Base-by-base conservation (phyloP, 495 filamentous ascomycete genomes). In the Patellaria atrata region DNA sequence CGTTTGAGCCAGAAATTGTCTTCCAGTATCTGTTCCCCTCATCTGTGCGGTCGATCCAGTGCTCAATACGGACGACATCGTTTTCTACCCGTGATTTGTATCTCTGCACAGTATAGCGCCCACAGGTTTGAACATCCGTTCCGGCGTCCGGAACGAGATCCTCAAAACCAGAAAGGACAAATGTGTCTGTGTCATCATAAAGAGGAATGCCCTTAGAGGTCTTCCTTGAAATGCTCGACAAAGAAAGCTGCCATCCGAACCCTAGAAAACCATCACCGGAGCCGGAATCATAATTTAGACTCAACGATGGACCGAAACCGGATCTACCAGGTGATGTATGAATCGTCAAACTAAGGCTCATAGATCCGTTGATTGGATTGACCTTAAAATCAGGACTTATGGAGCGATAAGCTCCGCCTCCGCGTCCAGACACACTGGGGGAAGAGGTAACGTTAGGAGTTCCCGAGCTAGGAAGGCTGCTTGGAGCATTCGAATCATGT, bases 191-290 rank as follows among this genome's bases (percentile, higher is more conserved):
- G 5, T 21, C 11, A 22, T 27, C 32, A 28, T 62, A 62, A 9
- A 8, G 27, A 2, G 58, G 59, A 3, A 57, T 6, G 0, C 44
- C 44, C 4, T 44, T 43, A n/a, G 23, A 12, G 3, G 54, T 56
- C 37, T 50, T 53, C 5, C 59, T 41, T 1, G 40, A 39, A 22
- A 62, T 52, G 4, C 17, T 11, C 0, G 24, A 12, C 9, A 57
- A 3, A 4, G 15, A 22, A 7, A 55, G 21, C 3, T 36, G n/a
- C 59, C 59, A 62, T 0, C 59, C 58, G 6, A 57, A 27, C 1
- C 59, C 59, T 33, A 59, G 59, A 5, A 45, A 30, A 7, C 59
- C 47, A 33, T 60, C 60, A 1, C 54, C 52, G 11, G 1, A 6
- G 10, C 54, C 48, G 11, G 50, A 53, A 15, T 48, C 22, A 35